Base-by-base conservation (phyloP, 345 rosid genomes). In the rapeseed (Brassica napus) region DNA sequence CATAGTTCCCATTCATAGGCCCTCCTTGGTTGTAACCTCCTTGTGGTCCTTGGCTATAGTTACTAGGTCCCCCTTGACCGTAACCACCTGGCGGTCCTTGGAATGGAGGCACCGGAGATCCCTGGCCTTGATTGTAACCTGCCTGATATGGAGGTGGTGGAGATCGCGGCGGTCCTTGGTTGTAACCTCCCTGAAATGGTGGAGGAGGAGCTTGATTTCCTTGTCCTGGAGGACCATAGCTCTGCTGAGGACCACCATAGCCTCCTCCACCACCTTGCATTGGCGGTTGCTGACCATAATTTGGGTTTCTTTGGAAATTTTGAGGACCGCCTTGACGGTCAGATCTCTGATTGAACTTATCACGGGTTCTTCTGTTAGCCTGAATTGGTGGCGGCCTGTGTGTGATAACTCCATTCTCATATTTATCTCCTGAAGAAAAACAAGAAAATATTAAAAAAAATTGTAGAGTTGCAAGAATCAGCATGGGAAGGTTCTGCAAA, bases 361-460 rank as follows among this genome's bases (percentile, higher is more conserved):
- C 90, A 65, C 87, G 88, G 71, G 58, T 30, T 83, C 88, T 86
- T 35, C 87, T 78, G 64, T 73, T 71, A 72, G 44, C 65, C 16
- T 89, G 97, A 69, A 88, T 37, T 11, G 96, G 99, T 9, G 93
- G 96, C 9, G 98, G 97, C 78, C 96, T 87, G 12, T 76, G 94
- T 21, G 92, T 93, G 34, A 92, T 92, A 21, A 85, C 84, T 39
- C 99, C 99, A 69, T 92, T 88, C 73, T 89, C 94, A 26, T 92
- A 92, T 73, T 92, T 93, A 81, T 92, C 99, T 23, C 98, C 96
- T 95, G 88, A 39, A 23, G 26, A 18, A 71, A 67, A 59, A 54
- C 30, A 69, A 37, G 15, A 8, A 21, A 31, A 61, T 55, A 44
- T 1, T 3, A 30, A 30, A 34, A 30, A 34, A 21, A n/a, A 52